Evolutionary conservation across 1,139 yeast genomes (phyloP).

Genomic region (Yamadazyma buinensis): DNA sequence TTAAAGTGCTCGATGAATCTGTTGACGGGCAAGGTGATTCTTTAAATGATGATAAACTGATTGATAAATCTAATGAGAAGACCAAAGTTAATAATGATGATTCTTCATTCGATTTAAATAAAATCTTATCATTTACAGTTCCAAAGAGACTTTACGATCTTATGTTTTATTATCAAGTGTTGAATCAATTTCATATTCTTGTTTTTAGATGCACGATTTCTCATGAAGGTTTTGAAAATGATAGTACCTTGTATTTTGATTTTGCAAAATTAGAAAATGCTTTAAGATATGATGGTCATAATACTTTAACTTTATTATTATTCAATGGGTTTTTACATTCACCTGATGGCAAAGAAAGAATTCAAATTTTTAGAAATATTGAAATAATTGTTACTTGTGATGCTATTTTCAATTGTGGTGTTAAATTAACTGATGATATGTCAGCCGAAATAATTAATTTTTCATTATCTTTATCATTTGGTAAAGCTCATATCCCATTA

Average conservation of each 20-base stretch:
- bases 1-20: slow-evolving; percentile 8
- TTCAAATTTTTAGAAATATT: slow-evolving; percentile 28
- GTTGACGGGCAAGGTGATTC: background rate
- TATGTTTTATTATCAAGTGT: slow-evolving; percentile 17
- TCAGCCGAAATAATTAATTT: slow-evolving; percentile 18
- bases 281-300: slow-evolving; percentile 17
- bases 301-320: slow-evolving; percentile 21
- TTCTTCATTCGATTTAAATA: slow-evolving; percentile 9
- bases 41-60: no score
- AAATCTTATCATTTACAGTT: slow-evolving; percentile 8
- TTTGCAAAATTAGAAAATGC: slow-evolving; percentile 28
- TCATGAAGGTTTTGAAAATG: slow-evolving; percentile 7
- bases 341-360: slow-evolving; percentile 13
- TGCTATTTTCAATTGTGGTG: slow-evolving; percentile 21
- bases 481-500: slow-evolving; percentile 25
- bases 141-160: slow-evolving; percentile 16
- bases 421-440: slow-evolving; percentile 7
- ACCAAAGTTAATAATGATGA: no score
- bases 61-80: background rate
- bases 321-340: slow-evolving; percentile 30
- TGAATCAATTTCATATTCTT: slow-evolving; percentile 32
- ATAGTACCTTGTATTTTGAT: slow-evolving; percentile 19
- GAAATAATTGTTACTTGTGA: slow-evolving; percentile 27
- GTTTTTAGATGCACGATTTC: slow-evolving; percentile 22
- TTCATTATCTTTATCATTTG: slow-evolving; percentile 19